Conservation (phyloP, 495 filamentous ascomycete genomes). For the Glonium stellatum region DNA sequence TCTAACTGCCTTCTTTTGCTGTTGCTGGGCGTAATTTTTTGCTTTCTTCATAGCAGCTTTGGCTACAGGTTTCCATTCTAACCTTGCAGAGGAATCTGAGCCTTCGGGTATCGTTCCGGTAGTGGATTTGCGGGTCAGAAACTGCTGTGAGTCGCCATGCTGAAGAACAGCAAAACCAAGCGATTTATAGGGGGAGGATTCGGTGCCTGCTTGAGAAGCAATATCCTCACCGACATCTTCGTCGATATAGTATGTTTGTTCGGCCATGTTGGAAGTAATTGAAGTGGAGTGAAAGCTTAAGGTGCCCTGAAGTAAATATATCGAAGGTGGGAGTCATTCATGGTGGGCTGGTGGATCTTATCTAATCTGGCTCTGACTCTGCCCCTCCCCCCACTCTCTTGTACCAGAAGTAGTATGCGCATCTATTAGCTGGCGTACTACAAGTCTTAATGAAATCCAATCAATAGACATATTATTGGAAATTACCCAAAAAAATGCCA, state of each 20-base stretch:
- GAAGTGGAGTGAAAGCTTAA: neutral
- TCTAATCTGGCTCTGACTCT: neutral
- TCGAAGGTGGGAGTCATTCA: constrained; percentile 17
- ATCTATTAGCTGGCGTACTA: neutral
- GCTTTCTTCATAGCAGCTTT: constrained; percentile 82
- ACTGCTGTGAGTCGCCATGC: constrained; percentile 54
- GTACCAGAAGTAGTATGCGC: neutral
- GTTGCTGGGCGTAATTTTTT: constrained; percentile 55
- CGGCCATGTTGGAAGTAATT: constrained; percentile 26
- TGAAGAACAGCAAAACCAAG: constrained; percentile 70
- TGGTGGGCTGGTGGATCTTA: neutral
- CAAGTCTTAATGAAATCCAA: too few relatives aligned
- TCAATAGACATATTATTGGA: too few relatives aligned
- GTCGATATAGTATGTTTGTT: constrained; percentile 60
- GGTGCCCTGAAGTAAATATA: neutral
- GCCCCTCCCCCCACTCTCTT: neutral
- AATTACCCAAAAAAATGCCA: too few relatives aligned
- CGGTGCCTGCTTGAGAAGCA: constrained; percentile 56
- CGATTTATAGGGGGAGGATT: constrained; percentile 71
- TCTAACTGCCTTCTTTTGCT: constrained; percentile 43
- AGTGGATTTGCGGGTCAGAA: constrained; percentile 61
- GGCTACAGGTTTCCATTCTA: constrained; percentile 73
- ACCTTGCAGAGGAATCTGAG: constrained; percentile 47
- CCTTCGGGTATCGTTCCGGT: constrained; percentile 58
- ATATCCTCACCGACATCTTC: constrained; percentile 70